Percentiles rank a stretch among this genome's conserved stretches.
Evolutionary conservation across 257 asterid species (phyloP).

Genomic region (Osmanthus fragrans): DNA sequence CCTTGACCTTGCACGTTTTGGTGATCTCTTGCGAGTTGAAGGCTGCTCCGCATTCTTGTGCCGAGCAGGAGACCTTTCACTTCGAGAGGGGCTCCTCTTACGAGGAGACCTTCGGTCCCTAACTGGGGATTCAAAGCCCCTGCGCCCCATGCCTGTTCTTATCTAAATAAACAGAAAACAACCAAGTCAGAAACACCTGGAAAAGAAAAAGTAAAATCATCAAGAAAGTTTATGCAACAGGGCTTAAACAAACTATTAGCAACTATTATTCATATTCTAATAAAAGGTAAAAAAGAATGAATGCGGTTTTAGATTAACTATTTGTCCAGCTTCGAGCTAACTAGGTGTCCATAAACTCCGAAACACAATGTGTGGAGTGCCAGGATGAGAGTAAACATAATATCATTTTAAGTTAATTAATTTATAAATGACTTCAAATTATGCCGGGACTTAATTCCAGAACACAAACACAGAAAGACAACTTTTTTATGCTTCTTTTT

Average conservation of each 20-base stretch:
- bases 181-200: constrained; percentile 2
- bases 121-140: constrained; percentile 58
- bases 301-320: not conserved
- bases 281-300: not conserved
- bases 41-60: constrained; percentile 38
- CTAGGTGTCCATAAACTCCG: not conserved
- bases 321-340: not conserved
- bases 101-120: constrained; percentile 59
- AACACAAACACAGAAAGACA: not conserved
- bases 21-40: constrained; percentile 40
- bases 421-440: not conserved
- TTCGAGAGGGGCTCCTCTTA: constrained; percentile 50
- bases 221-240: not conserved
- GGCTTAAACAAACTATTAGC: not conserved
- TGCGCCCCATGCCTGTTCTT: constrained; percentile 53
- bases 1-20: constrained; percentile 39
- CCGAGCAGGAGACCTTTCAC: constrained; percentile 65
- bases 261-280: not conserved
- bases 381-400: not conserved
- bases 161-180: not conserved
- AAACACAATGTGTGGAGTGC: not conserved
- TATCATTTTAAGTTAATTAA: not conserved
- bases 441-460: not conserved
- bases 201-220: not conserved
- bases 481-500: not conserved